A percentile compares a stretch with the other conserved stretches of the same genome.
phyloP scores from a whole-genome alignment of 2,329 filamentous ascomycete genomes.

The Pestalotiopsis sp. region DNA sequence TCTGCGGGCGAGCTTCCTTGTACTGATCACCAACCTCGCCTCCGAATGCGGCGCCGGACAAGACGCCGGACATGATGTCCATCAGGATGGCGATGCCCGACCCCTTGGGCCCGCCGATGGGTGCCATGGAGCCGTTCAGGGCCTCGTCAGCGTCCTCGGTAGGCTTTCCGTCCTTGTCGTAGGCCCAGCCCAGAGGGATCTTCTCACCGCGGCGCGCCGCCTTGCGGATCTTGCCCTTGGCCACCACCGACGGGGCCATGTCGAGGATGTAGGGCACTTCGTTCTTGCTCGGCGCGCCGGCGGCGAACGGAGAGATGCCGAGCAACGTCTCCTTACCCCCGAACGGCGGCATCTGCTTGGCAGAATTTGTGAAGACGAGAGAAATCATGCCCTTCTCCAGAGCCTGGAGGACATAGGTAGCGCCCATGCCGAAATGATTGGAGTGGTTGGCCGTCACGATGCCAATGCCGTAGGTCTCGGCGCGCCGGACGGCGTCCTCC shows the following conservation, averaged over 20 bases:
- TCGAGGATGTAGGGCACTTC: neutral
- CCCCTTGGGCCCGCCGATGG: neutral
- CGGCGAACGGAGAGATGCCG: neutral
- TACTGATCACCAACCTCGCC: neutral
- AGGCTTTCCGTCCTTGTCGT: neutral
- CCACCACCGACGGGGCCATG: neutral
- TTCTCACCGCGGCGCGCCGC: neutral
- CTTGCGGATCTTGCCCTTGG: neutral
- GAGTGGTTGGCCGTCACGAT: neutral
- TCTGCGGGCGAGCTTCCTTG: neutral
- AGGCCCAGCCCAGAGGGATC: neutral
- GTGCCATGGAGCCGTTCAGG: neutral
- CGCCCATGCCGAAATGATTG: neutral
- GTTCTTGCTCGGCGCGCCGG: neutral
- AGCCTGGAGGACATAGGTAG: neutral
- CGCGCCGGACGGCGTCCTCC: neutral
- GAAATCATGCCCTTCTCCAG: slow-evolving; percentile 1
- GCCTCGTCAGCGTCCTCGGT: neutral
- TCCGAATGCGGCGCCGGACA: neutral
- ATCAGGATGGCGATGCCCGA: neutral
- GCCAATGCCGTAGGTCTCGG: neutral
- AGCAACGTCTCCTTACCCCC: neutral
- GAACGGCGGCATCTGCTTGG: neutral
- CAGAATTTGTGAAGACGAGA: neutral
- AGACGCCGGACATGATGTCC: neutral